Percentiles rank a stretch among this genome's conserved stretches.
Evolutionary conservation across 176 grass and related monocot species (phyloP).

Genomic region (Hordeum marinum): DNA sequence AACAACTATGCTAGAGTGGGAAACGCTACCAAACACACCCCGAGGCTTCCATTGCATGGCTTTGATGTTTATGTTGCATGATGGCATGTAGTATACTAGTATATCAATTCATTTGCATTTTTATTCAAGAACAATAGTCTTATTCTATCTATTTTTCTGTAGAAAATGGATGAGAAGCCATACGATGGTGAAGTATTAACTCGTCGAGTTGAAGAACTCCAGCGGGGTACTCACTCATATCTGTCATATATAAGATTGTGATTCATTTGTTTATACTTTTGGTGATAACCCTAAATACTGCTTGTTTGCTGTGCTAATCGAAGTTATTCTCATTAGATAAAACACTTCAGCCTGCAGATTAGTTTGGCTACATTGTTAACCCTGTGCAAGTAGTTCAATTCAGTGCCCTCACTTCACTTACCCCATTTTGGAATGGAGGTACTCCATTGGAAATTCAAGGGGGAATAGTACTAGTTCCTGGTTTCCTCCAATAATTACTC

Average conservation of each 20-base stretch:
- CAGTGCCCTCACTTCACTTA: neutral
- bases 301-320: neutral
- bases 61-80: neutral
- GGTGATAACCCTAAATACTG: neutral
- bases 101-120: constrained; percentile 5
- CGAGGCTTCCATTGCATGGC: neutral
- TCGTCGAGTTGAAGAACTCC: constrained; percentile 64
- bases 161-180: constrained; percentile 58
- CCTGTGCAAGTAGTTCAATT: constrained; percentile 5
- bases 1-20: too few species aligned
- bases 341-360: constrained; percentile 2
- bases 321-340: constrained; percentile 1
- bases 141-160: constrained; percentile 2
- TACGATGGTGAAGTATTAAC: constrained; percentile 43
- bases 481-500: neutral
- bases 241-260: neutral
- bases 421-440: neutral
- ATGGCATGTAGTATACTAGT: neutral
- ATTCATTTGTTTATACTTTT: neutral
- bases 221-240: constrained; percentile 49
- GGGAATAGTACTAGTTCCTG: neutral
- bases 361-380: neutral
- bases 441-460: neutral
- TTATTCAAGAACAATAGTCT: constrained; percentile 13
- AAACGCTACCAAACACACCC: too few species aligned